These are phyloP conservation scores for Sporobolomyces phaffii DNA, from an alignment of 768 basidiomycete species.

Conservation along the genomic window DNA sequence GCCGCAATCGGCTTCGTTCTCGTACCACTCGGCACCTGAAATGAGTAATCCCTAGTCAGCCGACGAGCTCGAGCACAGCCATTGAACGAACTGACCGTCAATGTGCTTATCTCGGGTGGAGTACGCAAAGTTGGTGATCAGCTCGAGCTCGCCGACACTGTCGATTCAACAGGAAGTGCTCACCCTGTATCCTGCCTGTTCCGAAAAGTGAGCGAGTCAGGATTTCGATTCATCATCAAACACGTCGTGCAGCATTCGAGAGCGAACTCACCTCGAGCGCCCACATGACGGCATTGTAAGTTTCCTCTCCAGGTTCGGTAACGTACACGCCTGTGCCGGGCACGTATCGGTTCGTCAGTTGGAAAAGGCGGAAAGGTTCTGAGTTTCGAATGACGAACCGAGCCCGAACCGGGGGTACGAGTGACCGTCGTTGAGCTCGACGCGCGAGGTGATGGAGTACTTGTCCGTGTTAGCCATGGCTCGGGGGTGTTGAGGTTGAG, in stretches of 20 bases:
- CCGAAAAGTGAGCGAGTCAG: slow-evolving; percentile 1
- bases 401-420: slow-evolving; percentile 60
- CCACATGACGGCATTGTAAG: slow-evolving; percentile 56
- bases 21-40: slow-evolving; percentile 49
- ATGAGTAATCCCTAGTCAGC: too few species aligned
- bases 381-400: slow-evolving; percentile 40
- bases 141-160: background rate
- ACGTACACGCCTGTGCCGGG: slow-evolving; percentile 56
- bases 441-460: slow-evolving; percentile 15
- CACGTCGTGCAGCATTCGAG: slow-evolving; percentile 8
- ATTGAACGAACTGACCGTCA: background rate
- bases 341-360: background rate
- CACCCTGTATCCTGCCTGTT: slow-evolving; percentile 58
- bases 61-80: too few species aligned
- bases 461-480: slow-evolving; percentile 3
- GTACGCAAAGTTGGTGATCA: too few species aligned
- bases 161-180: too few species aligned
- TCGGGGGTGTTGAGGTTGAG: background rate
- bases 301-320: slow-evolving; percentile 54
- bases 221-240: background rate
- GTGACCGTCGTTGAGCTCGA: slow-evolving; percentile 54
- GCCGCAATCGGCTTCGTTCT: slow-evolving; percentile 64
- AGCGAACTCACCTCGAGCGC: slow-evolving; percentile 56
- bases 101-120: too few species aligned
- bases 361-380: background rate